Conservation (phyloP, 2,329 filamentous ascomycete species). For the Talaromyces piceae region DNA sequence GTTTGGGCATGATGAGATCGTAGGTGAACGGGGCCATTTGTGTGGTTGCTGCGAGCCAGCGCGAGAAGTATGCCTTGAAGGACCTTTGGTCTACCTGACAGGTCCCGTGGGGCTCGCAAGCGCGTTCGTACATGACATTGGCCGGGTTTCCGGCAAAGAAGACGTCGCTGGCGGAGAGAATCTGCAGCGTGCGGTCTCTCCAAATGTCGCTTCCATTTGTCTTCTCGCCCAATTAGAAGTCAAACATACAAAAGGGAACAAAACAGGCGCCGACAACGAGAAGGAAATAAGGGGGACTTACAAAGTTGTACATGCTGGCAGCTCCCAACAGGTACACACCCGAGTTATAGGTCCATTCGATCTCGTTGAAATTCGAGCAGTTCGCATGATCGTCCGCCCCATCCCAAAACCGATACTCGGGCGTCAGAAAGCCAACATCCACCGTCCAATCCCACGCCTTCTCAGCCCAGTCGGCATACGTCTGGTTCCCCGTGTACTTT, state of each 20-base stretch:
- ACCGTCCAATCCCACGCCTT: constrained; percentile 57
- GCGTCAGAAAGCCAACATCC: constrained; percentile 16
- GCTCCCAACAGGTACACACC: constrained; percentile 53
- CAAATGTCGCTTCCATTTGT: constrained; percentile 19
- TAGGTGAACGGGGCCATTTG: constrained; percentile 53
- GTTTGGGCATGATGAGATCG: constrained; percentile 43
- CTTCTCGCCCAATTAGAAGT: constrained; percentile 12
- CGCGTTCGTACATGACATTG: constrained; percentile 49
- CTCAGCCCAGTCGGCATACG: constrained; percentile 57
- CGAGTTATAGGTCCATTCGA: constrained; percentile 60
- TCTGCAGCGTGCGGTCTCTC: constrained; percentile 10
- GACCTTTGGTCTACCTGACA: constrained; percentile 58
- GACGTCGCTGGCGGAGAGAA: constrained; percentile 10
- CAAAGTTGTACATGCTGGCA: constrained; percentile 61
- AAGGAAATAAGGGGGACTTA: constrained; percentile 22
- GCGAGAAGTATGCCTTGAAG: constrained; percentile 59
- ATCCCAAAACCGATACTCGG: constrained; percentile 12
- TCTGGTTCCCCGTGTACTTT: constrained; percentile 55
- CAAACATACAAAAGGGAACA: too few species aligned
- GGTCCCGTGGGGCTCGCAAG: constrained; percentile 48
- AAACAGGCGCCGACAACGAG: too few species aligned
- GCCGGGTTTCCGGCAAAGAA: constrained; percentile 12
- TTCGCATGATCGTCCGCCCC: constrained; percentile 45
- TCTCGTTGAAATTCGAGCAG: constrained; percentile 54
- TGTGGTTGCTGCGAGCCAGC: constrained; percentile 53